A percentile compares a stretch with the other conserved stretches of the same genome.
These are phyloP conservation scores for Solanum etuberosum DNA, from an alignment of 257 asterid species.

Conservation along the genomic window DNA sequence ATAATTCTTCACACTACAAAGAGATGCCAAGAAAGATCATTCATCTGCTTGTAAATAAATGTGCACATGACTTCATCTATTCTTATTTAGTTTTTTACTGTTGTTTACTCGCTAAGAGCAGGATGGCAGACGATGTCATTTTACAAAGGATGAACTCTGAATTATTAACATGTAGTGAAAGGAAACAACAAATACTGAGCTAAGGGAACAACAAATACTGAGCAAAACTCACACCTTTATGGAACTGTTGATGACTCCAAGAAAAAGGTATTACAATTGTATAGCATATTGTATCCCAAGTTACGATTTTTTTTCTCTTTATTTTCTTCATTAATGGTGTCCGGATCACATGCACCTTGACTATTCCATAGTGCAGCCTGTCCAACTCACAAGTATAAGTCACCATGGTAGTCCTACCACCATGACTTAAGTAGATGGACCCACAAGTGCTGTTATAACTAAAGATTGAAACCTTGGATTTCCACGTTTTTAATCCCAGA, in stretches of 20 bases:
- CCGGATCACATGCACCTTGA: not conserved
- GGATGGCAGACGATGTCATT: not conserved
- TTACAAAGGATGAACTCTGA: not conserved
- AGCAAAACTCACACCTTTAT: not conserved
- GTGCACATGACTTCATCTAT: not conserved
- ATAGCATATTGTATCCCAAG: not conserved
- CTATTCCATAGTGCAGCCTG: not conserved
- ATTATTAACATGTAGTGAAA: not conserved
- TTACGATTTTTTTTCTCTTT: not conserved
- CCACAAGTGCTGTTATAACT: not conserved
- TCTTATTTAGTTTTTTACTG: not conserved
- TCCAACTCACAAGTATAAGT: not conserved
- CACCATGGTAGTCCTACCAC: not conserved
- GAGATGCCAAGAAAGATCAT: not conserved
- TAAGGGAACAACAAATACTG: not conserved
- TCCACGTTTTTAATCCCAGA: not conserved
- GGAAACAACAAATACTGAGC: not conserved
- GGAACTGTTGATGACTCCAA: not conserved
- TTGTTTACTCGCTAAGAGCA: not conserved
- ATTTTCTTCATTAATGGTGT: not conserved
- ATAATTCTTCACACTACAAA: constrained; percentile 60
- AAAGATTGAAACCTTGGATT: not conserved
- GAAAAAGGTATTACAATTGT: not conserved
- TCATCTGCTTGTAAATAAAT: not conserved
- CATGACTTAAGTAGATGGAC: not conserved